Percentiles rank a stretch among this genome's conserved stretches.
phyloP scores from a whole-genome alignment of 805 yeast genomes.

The Saturnispora besseyi region DNA sequence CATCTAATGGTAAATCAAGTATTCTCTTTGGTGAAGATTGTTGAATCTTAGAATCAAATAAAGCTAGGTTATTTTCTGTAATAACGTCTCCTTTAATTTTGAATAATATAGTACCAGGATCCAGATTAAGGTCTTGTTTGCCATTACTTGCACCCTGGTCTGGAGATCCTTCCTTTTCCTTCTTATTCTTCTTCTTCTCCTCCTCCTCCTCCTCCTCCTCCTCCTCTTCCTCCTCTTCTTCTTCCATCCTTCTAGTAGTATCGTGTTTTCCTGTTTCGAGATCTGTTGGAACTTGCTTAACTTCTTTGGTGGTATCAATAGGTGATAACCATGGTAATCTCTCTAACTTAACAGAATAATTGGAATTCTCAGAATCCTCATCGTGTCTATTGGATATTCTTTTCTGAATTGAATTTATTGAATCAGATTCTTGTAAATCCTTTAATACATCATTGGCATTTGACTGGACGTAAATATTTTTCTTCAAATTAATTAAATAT shows the following conservation, averaged over 20 bases:
- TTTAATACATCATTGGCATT: background rate
- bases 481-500: constrained; percentile 1
- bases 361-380: background rate
- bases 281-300: background rate
- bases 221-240: background rate
- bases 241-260: background rate
- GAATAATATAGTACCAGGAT: background rate
- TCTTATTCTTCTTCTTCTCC: background rate
- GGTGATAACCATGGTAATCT: constrained; percentile 1
- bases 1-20: background rate
- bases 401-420: background rate
- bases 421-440: background rate
- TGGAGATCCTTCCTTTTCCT: background rate
- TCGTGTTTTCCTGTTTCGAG: background rate
- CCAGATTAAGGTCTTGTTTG: background rate
- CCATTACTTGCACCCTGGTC: background rate
- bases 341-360: constrained; percentile 5
- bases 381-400: background rate
- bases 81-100: constrained; percentile 5
- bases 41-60: background rate
- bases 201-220: background rate
- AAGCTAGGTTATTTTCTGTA: background rate
- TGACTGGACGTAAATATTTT: constrained; percentile 1
- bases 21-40: constrained; percentile 8
- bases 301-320: background rate